These are phyloP conservation scores for Tulasnella sp. DNA, from an alignment of 768 basidiomycete species.

Conservation along the genomic window DNA sequence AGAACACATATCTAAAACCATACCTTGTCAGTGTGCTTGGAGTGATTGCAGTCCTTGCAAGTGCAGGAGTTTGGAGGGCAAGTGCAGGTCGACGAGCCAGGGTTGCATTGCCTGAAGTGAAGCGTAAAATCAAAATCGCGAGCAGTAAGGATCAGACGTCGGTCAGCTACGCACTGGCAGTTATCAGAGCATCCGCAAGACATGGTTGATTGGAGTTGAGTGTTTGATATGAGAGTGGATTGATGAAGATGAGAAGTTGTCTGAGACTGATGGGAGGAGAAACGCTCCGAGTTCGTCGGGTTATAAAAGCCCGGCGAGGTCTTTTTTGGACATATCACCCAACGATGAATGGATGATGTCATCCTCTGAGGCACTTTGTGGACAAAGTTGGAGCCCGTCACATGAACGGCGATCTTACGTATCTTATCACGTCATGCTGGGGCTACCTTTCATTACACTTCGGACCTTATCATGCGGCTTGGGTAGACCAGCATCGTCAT, in stretches of 20 bases:
- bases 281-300: not conserved
- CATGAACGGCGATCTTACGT: not conserved
- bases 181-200: not conserved
- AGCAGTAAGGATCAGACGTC: not conserved
- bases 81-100: not conserved
- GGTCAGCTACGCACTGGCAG: not conserved
- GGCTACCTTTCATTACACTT: too few relatives aligned
- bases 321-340: not conserved
- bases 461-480: too few relatives aligned
- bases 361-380: not conserved
- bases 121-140: not conserved
- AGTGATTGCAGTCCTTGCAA: slow-evolving; percentile 12
- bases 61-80: not conserved
- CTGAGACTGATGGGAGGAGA: not conserved
- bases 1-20: too few relatives aligned
- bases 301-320: not conserved
- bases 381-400: not conserved
- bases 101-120: not conserved
- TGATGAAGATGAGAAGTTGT: not conserved
- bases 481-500: too few relatives aligned
- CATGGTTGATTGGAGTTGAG: not conserved
- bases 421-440: not conserved
- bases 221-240: not conserved
- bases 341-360: not conserved
- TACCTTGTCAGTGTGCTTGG: not conserved